Evolutionary conservation across 1,139 yeast genomes (phyloP), one percentile per base, ranked within the genome.

Genomic region (Geotrichum klebahnii): DNA sequence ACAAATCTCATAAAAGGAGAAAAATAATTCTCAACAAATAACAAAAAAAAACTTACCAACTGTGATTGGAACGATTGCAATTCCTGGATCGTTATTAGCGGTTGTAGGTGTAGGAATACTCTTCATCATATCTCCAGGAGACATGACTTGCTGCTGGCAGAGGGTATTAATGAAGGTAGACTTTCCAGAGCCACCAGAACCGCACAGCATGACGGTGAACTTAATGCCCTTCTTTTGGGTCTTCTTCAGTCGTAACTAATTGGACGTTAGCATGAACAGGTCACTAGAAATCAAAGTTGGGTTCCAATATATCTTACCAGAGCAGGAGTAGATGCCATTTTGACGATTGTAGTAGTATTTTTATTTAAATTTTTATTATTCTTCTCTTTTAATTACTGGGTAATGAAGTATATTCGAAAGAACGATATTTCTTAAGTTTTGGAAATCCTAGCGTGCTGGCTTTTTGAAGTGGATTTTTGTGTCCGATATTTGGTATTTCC

Each of bases 181-280:
- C 65, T 88, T 86, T 9, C 97, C 97, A 3, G 84, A 74, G 6
- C 96, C 96, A 9, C 82, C 74, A n/a, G 77, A 71, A 10, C 97
- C 97, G 31, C 83, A 82, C 12, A 88, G 78, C 82, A 90, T 77
- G 50, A 89, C 67, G 41, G 89, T 82, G 68, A 90, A 89, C 61
- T 88, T 83, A 63, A 87, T 78, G 44, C 95, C 96, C 64, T 88
- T 84, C 64, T 84, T 85, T 61, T 84, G 82, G 63, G 84, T 92
- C 65, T 86, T 85, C 64, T 77, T 79, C 62, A 81, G 80, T 62
- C 83, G 70, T 34, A 62, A 72, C 89, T 61, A 45, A 17, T 17
- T 5, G 6, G n/a, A 16, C 17, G 17, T n/a, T n/a, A n/a, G n/a
- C 20, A 28, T 4, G 31, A 38, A 2, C 10, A 9, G 23, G 19